Conservation (phyloP, 257 asterid species). For the Rhazya stricta region DNA sequence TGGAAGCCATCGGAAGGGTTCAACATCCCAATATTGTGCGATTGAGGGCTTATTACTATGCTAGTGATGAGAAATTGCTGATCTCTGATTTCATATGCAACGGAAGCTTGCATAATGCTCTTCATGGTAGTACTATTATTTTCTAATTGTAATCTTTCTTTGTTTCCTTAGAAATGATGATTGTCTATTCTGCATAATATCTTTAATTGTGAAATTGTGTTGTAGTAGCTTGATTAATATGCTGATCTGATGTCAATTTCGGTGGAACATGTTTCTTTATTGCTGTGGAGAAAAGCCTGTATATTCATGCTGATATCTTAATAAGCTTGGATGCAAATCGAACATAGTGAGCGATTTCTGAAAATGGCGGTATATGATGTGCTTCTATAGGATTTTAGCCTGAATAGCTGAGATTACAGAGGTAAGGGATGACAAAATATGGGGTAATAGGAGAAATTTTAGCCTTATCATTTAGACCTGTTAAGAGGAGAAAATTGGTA, state of each 20-base stretch:
- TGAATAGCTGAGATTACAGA: not conserved
- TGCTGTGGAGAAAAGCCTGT: not conserved
- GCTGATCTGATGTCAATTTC: not conserved
- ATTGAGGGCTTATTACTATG: constrained; percentile 83
- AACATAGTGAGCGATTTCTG: not conserved
- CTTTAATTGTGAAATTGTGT: not conserved
- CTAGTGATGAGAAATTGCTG: constrained; percentile 81
- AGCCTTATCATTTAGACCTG: too few species aligned
- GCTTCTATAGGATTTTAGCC: not conserved
- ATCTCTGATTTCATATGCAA: constrained; percentile 68
- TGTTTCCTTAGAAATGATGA: not conserved
- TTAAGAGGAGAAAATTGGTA: not conserved
- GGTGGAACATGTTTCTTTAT: not conserved
- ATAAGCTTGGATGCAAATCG: not conserved
- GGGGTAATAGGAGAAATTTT: too few species aligned
- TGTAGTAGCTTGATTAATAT: not conserved
- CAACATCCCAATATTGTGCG: constrained; percentile 78
- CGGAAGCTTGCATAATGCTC: constrained; percentile 71
- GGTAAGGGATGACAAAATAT: not conserved
- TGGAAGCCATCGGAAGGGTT: constrained; percentile 68
- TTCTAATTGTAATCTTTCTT: too few species aligned
- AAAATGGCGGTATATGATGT: not conserved
- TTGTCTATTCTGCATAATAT: not conserved
- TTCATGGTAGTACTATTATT: constrained; percentile 52
- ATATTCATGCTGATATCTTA: not conserved